Evolutionary conservation across 1,284 basidiomycete species (phyloP).

Genomic region (Athelia psychrophila): DNA sequence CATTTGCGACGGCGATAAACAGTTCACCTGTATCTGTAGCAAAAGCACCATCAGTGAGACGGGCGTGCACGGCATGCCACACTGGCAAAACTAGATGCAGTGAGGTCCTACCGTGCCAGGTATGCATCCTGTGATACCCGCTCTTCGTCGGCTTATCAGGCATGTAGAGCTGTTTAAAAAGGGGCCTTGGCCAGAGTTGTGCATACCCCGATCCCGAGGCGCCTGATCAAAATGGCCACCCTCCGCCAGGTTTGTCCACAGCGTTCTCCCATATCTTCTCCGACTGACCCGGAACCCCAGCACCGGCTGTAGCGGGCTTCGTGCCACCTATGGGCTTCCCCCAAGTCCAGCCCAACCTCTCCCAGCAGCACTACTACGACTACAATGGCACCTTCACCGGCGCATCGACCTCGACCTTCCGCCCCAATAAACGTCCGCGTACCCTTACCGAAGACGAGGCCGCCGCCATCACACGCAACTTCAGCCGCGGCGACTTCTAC

Average conservation of each 20-base stretch:
- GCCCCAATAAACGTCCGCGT: conserved; percentile 70
- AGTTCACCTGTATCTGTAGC: conserved; percentile 39
- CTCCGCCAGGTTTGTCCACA: conserved; percentile 43
- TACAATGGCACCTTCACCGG: conserved; percentile 66
- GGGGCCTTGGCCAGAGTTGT: conserved; percentile 63
- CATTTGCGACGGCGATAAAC: conserved; percentile 12
- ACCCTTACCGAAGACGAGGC: conserved; percentile 76
- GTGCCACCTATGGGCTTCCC: conserved; percentile 33
- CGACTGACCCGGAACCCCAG: conserved; percentile 10
- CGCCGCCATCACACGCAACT: conserved; percentile 76
- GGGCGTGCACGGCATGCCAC: conserved; percentile 77
- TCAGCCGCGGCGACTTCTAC: conserved; percentile 74
- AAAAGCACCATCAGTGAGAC: conserved; percentile 73
- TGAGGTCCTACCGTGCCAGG: conserved; percentile 76
- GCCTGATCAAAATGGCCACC: conserved; percentile 44
- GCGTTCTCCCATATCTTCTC: conserved; percentile 7
- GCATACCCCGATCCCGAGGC: conserved; percentile 76
- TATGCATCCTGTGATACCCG: conserved; percentile 24
- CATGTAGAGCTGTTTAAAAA: conserved; percentile 69
- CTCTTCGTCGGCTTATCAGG: conserved; percentile 8
- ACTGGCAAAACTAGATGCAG: conserved; percentile 77
- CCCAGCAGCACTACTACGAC: conserved; percentile 73
- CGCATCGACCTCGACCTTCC: conserved; percentile 68
- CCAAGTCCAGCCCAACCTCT: conserved; percentile 42
- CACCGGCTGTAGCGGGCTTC: conserved; percentile 31